Evolutionary conservation across 164 flowering plant genomes (phyloP).

Genomic region (Liquidambar formosana): DNA sequence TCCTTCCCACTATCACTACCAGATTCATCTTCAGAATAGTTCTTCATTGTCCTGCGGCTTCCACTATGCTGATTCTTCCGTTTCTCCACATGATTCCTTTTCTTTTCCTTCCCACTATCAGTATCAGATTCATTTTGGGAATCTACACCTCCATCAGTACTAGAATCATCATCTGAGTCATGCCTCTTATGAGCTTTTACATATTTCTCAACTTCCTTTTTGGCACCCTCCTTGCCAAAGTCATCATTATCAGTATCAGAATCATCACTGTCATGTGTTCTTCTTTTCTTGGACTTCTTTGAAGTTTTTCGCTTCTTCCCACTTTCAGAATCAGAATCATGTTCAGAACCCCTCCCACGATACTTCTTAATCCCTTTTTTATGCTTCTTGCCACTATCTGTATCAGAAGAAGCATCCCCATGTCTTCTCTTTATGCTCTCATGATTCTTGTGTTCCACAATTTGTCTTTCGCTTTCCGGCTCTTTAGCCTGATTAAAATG

Average conservation of each 20-base stretch:
- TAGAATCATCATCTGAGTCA: conserved; percentile 23
- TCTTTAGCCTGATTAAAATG: conserved; percentile 29
- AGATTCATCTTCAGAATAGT: too few relatives aligned
- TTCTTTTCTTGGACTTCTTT: conserved; percentile 15
- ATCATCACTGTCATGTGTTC: conserved; percentile 13
- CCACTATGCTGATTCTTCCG: too few relatives aligned
- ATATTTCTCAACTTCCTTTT: conserved; percentile 15
- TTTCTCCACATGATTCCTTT: too few relatives aligned
- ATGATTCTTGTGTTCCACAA: conserved; percentile 23
- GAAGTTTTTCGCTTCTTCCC: conserved; percentile 15
- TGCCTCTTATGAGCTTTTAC: conserved; percentile 17
- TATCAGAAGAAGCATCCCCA: conserved; percentile 40
- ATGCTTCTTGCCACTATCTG: conserved; percentile 30
- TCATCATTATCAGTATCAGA: conserved; percentile 21
- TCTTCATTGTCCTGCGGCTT: too few relatives aligned
- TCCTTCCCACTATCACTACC: too few relatives aligned
- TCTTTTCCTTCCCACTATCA: too few relatives aligned
- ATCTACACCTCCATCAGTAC: conserved; percentile 20
- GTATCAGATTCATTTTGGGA: conserved; percentile 37
- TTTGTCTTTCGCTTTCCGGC: conserved; percentile 11
- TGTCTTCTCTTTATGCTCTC: conserved; percentile 27
- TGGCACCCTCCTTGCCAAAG: neutral
- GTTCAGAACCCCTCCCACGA: neutral
- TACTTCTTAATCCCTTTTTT: conserved; percentile 17
- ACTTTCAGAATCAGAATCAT: conserved; percentile 21